Conservation (phyloP, 345 rosid species). For the Alliaria petiolata region DNA sequence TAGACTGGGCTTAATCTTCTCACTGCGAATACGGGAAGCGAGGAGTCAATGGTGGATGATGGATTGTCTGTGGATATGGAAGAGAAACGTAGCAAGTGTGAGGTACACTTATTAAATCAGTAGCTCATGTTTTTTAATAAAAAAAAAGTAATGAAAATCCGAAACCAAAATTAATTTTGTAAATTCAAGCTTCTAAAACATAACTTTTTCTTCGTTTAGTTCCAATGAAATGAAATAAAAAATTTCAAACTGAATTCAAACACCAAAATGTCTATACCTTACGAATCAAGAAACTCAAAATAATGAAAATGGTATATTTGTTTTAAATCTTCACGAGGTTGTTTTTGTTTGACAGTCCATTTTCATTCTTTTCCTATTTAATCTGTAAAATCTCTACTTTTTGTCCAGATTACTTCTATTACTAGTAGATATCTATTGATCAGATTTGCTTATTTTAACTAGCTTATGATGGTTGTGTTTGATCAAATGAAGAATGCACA, state of each 20-base stretch:
- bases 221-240: no score
- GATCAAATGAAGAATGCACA: conserved; percentile 36
- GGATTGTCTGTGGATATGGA: conserved; percentile 67
- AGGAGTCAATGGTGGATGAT: conserved; percentile 80
- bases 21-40: conserved; percentile 67
- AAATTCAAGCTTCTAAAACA: no score
- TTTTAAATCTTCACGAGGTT: neutral
- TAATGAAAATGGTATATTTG: neutral
- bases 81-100: conserved; percentile 51
- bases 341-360: no score
- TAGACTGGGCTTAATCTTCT: conserved; percentile 85
- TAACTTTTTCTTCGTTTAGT: no score
- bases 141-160: no score
- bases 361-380: no score
- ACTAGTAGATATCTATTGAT: no score
- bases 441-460: no score
- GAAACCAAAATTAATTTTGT: no score
- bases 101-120: conserved; percentile 43
- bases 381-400: no score
- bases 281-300: neutral
- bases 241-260: no score
- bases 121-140: neutral
- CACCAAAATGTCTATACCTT: neutral
- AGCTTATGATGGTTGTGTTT: neutral
- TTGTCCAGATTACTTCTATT: no score